A percentile compares a stretch with the other conserved stretches of the same genome.
Conservation (phyloP, 2,329 filamentous ascomycete genomes). For the Verruconis gallopava region DNA sequence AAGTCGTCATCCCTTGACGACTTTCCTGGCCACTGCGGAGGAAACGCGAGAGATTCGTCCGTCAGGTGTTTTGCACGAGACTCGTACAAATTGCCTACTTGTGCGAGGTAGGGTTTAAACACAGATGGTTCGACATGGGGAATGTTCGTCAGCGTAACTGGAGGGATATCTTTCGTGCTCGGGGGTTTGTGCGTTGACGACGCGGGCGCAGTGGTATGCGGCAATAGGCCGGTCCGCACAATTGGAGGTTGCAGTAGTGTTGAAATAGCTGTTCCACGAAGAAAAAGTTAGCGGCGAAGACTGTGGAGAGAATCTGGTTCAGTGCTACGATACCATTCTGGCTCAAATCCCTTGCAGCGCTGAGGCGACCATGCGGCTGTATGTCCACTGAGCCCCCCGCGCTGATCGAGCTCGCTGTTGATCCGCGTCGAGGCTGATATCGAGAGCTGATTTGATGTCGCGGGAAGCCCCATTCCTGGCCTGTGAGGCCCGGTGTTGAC, state of each 20-base stretch:
- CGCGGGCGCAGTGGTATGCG: slow-evolving; percentile 54
- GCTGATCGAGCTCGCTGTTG: slow-evolving; percentile 77
- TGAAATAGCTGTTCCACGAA: slow-evolving; percentile 63
- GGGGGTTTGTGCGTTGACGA: slow-evolving; percentile 70
- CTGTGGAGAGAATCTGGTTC: no score
- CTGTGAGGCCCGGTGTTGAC: background rate
- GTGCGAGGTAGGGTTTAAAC: slow-evolving; percentile 72
- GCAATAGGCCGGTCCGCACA: slow-evolving; percentile 71
- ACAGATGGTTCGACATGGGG: slow-evolving; percentile 64
- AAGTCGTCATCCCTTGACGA: slow-evolving; percentile 39
- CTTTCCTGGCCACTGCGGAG: slow-evolving; percentile 32
- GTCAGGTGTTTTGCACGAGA: slow-evolving; percentile 65
- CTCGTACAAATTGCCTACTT: slow-evolving; percentile 80
- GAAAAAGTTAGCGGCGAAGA: no score
- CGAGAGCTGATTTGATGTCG: slow-evolving; percentile 1
- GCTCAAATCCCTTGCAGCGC: slow-evolving; percentile 56
- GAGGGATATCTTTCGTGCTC: slow-evolving; percentile 79
- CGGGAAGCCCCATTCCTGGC: slow-evolving; percentile 1
- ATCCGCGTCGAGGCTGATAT: slow-evolving; percentile 25
- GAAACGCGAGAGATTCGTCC: slow-evolving; percentile 61
- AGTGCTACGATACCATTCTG: slow-evolving; percentile 67
- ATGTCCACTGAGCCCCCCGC: slow-evolving; percentile 70
- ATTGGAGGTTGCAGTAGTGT: slow-evolving; percentile 87
- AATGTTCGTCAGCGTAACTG: slow-evolving; percentile 82
- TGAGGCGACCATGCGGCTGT: slow-evolving; percentile 39